Base-by-base conservation (phyloP, 176 grass and related monocot genomes). In the Typha latifolia region DNA sequence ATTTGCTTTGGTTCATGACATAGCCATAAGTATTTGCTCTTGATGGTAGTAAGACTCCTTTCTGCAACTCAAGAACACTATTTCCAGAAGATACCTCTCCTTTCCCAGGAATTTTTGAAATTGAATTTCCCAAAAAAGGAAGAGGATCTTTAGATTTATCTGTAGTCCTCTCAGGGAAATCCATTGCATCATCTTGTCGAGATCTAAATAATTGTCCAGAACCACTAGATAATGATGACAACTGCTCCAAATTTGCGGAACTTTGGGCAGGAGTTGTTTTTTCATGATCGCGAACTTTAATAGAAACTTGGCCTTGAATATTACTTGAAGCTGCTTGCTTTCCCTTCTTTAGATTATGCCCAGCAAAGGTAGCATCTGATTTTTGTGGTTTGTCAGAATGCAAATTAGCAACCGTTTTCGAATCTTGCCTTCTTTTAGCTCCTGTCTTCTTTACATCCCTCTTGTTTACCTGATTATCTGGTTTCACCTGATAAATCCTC, bases 381-480 rank as follows among this genome's bases (percentile, higher is more conserved):
- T 83, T 79, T 49, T 87, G 84, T 63, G 90, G 82, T 18, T 84
- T 85, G 69, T 91, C 85, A 66, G 80, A 82, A 82, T 72, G 63
- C 52, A 86, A 34, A 62, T 92, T 81, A 48, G 72, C 76, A 67
- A 80, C 19, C 72, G 69, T 74, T 87, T 86, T 93, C 65, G 77
- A 69, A 69, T 92, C 84, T 81, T 82, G 72, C 71, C 81, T 93
- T 82, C 94, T 81, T 79, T 93, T 99, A 12, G 81, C 80, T 53
- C 76, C 72, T 31, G 83, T 67, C 49, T 85, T 85, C 65, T 88
- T 43, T 43, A 10, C 37, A 43, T 43, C 37, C 37, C 37, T 86
- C 76, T 90, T 93, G 57, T 77, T 89, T 78, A 81, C 84, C 74
- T 90, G 87, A 72, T 85, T 85, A 79, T 96, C 94, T 1, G 86